These are phyloP conservation scores for Ceratonia siliqua DNA, from an alignment of 306 rosid genomes.

Conservation along the genomic window DNA sequence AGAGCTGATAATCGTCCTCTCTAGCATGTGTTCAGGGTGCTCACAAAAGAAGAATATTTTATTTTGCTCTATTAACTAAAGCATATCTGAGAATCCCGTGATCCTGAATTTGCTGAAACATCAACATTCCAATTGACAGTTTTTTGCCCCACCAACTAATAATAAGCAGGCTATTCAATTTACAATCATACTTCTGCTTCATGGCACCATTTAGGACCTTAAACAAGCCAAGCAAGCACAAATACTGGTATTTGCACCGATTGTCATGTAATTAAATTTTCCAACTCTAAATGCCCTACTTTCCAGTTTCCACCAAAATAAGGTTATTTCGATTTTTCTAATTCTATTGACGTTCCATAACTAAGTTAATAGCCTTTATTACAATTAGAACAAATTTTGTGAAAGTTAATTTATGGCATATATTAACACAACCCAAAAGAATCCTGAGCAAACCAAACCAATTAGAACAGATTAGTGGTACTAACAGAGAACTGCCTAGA, in stretches of 20 bases:
- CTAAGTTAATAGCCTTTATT: background rate
- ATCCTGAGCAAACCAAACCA: background rate
- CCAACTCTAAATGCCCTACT: background rate
- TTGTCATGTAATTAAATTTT: slow-evolving; percentile 3
- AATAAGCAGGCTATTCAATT: background rate
- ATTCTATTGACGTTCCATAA: background rate
- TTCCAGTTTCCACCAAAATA: background rate
- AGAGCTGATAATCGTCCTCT: background rate
- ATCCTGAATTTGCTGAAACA: slow-evolving; percentile 3
- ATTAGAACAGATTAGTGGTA: background rate
- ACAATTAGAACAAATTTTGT: background rate
- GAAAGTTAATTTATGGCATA: background rate
- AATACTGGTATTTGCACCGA: background rate
- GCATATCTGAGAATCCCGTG: background rate
- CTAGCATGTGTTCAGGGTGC: background rate
- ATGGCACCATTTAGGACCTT: background rate
- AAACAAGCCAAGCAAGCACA: slow-evolving; percentile 5
- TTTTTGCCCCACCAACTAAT: background rate
- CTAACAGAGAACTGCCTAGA: slow-evolving; percentile 18
- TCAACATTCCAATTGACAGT: slow-evolving; percentile 10
- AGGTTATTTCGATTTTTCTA: background rate
- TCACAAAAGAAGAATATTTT: background rate
- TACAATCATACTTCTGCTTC: background rate
- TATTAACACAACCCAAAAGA: background rate
- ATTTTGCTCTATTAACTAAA: background rate